Base-by-base conservation (phyloP, 2,329 filamentous ascomycete species). In the Aspergillus aculeatus region DNA sequence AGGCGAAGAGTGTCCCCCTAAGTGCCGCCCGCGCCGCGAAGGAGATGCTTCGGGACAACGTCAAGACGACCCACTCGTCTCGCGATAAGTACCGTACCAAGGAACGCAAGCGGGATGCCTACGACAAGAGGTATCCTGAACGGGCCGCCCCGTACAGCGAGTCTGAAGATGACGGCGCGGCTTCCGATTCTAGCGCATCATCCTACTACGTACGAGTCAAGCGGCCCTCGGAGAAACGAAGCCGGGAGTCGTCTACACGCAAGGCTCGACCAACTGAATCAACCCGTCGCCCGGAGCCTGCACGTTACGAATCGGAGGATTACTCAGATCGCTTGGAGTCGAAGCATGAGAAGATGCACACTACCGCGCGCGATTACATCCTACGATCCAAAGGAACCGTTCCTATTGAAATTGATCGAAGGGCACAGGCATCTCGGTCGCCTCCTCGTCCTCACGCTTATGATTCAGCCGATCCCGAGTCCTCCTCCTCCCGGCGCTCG, bases 31-130 rank as follows among this genome's bases (percentile, higher is more conserved):
- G 62, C 35, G 64, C 67, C n/a, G 65, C 66, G 31, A 77, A 73
- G 58, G 75, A 78, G 44, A 62, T 62, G 21, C 56, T 63, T 56
- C 74, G 74, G 52, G 73, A 75, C 10, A 66, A 56, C 32, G 57
- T 64, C 21, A 76, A 73, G 58, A 65, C 71, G 7, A 66, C 65
- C 26, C 72, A 73, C 61, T 66, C 71, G 52, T 71, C 73, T 59
- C 72, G 71, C 35, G 74, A 70, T 55, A 80, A 77, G 67, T 67
- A 65, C 61, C 74, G 75, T 56, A 78, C 77, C 62, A 78, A 74
- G 63, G 78, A 80, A 65, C 75, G 77, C 54, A 74, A 69, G 57
- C 74, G 72, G 57, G 77, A 79, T 54, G 66, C 66, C 48, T 74
- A 70, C 38, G 75, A 77, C 31, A 81, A 80, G 62, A 71, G 73